These are phyloP conservation scores for Flaveria floridana DNA, from an alignment of 140 eudicot genomes.

Conservation along the genomic window DNA sequence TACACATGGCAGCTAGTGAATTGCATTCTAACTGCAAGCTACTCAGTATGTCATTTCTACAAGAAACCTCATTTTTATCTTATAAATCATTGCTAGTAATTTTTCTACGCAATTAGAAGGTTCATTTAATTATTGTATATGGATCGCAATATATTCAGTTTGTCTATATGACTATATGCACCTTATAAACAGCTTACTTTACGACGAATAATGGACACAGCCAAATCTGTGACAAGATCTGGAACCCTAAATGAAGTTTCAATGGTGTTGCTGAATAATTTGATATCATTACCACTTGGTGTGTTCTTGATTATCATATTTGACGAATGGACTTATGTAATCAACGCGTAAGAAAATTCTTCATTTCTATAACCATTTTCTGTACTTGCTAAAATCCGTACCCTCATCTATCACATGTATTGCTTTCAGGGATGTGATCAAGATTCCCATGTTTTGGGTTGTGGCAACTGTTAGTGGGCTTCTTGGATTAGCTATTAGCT, in stretches of 20 bases:
- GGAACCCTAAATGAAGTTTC: slow-evolving; percentile 81
- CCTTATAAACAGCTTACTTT: slow-evolving; percentile 62
- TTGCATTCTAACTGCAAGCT: slow-evolving; percentile 78
- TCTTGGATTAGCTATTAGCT: slow-evolving; percentile 78
- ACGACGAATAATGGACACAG: slow-evolving; percentile 76
- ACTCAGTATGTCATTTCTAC: slow-evolving; percentile 52
- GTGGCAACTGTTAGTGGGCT: slow-evolving; percentile 75
- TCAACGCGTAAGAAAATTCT: slow-evolving; percentile 48
- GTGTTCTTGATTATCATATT: slow-evolving; percentile 57
- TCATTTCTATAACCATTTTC: neutral
- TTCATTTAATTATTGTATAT: neutral
- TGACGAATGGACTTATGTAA: slow-evolving; percentile 64
- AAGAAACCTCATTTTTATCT: neutral
- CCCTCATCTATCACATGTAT: slow-evolving; percentile 4
- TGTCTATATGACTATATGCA: neutral
- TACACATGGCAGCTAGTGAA: slow-evolving; percentile 68
- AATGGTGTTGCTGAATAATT: slow-evolving; percentile 76
- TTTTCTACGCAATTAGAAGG: neutral
- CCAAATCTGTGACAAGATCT: slow-evolving; percentile 61
- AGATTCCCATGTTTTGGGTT: slow-evolving; percentile 71
- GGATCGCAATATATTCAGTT: neutral
- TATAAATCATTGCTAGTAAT: neutral
- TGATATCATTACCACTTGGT: slow-evolving; percentile 67
- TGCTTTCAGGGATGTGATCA: slow-evolving; percentile 53
- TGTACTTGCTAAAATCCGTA: neutral